Evolutionary conservation across 345 rosid genomes (phyloP).

Genomic region (Pugionium cornutum): DNA sequence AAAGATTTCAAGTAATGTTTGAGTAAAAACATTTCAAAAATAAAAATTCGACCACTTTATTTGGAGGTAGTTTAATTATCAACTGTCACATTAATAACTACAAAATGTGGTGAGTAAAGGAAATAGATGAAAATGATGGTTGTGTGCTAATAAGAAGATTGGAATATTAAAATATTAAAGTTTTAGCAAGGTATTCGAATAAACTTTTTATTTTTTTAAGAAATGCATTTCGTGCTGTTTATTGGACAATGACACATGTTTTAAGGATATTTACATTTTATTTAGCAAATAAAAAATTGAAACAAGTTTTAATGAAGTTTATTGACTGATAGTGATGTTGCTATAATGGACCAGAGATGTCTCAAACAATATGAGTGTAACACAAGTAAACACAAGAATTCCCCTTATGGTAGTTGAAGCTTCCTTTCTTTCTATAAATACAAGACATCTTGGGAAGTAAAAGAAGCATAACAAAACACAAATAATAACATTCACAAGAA

Average conservation of each 20-base stretch:
- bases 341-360: neutral
- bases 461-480: constrained; percentile 11
- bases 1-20: too few species aligned
- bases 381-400: constrained; percentile 22
- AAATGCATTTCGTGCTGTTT: neutral
- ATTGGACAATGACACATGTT: too few species aligned
- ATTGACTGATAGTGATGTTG: too few species aligned
- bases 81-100: too few species aligned
- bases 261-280: too few species aligned
- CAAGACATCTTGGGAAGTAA: constrained; percentile 17
- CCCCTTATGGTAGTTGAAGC: neutral
- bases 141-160: neutral
- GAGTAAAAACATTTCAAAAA: too few species aligned
- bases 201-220: neutral
- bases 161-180: constrained; percentile 17
- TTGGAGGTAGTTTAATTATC: too few species aligned
- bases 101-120: too few species aligned
- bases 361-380: constrained; percentile 21
- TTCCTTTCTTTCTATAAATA: constrained; percentile 31
- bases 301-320: too few species aligned
- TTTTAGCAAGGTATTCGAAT: constrained; percentile 33
- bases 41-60: too few species aligned
- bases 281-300: too few species aligned
- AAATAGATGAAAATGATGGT: neutral
- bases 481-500: constrained; percentile 15